Percentiles rank a stretch among this genome's conserved stretches.
These are phyloP conservation scores for Leccinum uliginosum DNA, from an alignment of 768 basidiomycete genomes.

Conservation along the genomic window DNA sequence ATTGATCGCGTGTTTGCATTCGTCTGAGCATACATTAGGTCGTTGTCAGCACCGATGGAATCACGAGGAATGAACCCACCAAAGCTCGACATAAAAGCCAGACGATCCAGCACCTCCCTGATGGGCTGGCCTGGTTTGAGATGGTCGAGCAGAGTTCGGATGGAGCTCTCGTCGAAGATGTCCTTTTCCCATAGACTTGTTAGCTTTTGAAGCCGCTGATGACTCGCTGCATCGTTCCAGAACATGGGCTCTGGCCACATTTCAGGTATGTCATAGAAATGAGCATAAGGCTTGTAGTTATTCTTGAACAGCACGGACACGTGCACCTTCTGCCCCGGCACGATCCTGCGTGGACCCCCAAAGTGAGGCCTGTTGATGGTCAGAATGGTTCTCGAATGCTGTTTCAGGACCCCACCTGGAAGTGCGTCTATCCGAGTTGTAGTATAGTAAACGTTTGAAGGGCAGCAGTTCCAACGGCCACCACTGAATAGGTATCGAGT, in stretches of 20 bases:
- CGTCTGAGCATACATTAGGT: constrained; percentile 5
- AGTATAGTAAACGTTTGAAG: constrained; percentile 24
- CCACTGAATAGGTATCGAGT: constrained; percentile 16
- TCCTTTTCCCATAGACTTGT: constrained; percentile 28
- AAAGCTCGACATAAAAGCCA: constrained; percentile 30
- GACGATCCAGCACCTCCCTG: constrained; percentile 22
- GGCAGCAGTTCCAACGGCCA: constrained; percentile 25
- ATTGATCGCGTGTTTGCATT: constrained; percentile 9
- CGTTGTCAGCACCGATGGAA: background rate
- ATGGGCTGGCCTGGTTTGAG: constrained; percentile 16
- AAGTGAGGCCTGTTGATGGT: constrained; percentile 22
- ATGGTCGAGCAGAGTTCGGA: constrained; percentile 14
- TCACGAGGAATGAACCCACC: constrained; percentile 8
- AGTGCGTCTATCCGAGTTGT: constrained; percentile 24
- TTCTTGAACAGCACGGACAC: constrained; percentile 29
- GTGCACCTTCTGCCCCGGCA: constrained; percentile 30
- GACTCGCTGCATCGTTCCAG: constrained; percentile 26
- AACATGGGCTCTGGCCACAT: constrained; percentile 28
- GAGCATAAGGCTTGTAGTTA: constrained; percentile 26
- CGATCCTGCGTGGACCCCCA: constrained; percentile 23
- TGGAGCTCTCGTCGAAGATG: constrained; percentile 21
- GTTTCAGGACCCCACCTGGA: constrained; percentile 7
- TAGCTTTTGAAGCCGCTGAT: constrained; percentile 14
- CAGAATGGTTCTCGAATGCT: background rate
- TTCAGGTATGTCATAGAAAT: constrained; percentile 18